Conservation (phyloP, 2,329 filamentous ascomycete species). For the Knoxdaviesia capensis region DNA sequence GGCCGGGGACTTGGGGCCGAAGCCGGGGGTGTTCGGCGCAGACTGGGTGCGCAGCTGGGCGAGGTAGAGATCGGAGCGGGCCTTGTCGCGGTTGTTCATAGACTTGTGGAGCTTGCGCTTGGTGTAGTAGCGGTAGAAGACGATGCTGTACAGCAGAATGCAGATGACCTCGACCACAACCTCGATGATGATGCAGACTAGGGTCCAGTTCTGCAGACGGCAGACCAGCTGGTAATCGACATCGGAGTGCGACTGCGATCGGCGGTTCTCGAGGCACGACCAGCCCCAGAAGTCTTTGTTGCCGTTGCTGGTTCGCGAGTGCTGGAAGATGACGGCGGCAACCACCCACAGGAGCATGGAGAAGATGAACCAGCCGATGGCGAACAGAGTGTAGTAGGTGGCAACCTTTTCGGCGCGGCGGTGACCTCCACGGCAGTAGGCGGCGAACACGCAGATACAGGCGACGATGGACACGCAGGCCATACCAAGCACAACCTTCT, state of each 20-base stretch:
- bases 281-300: conserved; percentile 95
- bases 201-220: conserved; percentile 82
- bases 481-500: conserved; percentile 62
- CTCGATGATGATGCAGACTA: conserved; percentile 96
- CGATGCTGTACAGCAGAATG: conserved; percentile 78
- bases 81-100: conserved; percentile 88
- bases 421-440: conserved; percentile 80
- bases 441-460: conserved; percentile 61
- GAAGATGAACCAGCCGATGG: conserved; percentile 82
- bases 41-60: conserved; percentile 69
- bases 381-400: conserved; percentile 89
- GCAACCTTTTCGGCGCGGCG: conserved; percentile 76
- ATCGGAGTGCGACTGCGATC: conserved; percentile 54
- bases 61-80: conserved; percentile 86
- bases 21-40: conserved; percentile 84
- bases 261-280: conserved; percentile 82
- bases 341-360: conserved; percentile 84
- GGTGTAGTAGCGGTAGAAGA: conserved; percentile 95
- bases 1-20: conserved; percentile 26
- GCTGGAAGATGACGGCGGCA: conserved; percentile 68
- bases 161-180: conserved; percentile 81
- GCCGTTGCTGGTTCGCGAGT: conserved; percentile 44
- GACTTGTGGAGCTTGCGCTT: conserved; percentile 91
- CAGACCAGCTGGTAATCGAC: conserved; percentile 83
- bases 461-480: conserved; percentile 63